These are phyloP conservation scores for Apiosordaria backusii DNA, from an alignment of 495 filamentous ascomycete species.

Conservation along the genomic window DNA sequence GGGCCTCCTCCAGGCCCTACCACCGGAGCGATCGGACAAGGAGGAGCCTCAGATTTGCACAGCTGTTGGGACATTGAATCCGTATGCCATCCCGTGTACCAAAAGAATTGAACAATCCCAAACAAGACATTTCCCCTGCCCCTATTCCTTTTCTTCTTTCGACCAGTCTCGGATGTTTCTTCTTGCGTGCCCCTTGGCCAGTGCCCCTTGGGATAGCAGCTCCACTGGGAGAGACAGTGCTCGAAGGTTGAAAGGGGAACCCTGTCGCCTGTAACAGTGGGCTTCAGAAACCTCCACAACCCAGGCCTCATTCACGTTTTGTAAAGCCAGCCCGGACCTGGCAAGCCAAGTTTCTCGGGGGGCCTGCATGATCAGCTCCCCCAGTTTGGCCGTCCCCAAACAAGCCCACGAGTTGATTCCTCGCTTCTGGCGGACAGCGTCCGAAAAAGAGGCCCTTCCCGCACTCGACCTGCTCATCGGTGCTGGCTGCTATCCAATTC, in stretches of 20 bases:
- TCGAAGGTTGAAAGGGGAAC: constrained; percentile 4
- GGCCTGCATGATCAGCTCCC: constrained; percentile 36
- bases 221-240: constrained; percentile 4
- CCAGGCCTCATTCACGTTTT: constrained; percentile 28
- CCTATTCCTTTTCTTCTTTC: constrained; percentile 1
- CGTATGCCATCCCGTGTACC: not conserved
- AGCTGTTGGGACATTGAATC: not conserved
- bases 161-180: constrained; percentile 15
- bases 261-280: constrained; percentile 15
- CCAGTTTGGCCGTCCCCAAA: constrained; percentile 26
- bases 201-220: not conserved
- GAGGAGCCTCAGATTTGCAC: not conserved
- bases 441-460: not conserved
- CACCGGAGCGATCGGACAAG: not conserved
- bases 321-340: constrained; percentile 26
- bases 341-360: constrained; percentile 20
- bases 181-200: not conserved
- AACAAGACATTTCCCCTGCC: not conserved
- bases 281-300: constrained; percentile 10
- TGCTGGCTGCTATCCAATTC: not conserved
- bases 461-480: not conserved
- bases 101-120: constrained; percentile 8
- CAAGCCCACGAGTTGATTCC: constrained; percentile 15
- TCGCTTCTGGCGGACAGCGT: not conserved
- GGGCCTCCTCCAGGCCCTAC: not conserved